A percentile compares a stretch with the other conserved stretches of the same genome.
Evolutionary conservation across 1,139 yeast genomes (phyloP).

Genomic region (Scheffersomyces insectosa): DNA sequence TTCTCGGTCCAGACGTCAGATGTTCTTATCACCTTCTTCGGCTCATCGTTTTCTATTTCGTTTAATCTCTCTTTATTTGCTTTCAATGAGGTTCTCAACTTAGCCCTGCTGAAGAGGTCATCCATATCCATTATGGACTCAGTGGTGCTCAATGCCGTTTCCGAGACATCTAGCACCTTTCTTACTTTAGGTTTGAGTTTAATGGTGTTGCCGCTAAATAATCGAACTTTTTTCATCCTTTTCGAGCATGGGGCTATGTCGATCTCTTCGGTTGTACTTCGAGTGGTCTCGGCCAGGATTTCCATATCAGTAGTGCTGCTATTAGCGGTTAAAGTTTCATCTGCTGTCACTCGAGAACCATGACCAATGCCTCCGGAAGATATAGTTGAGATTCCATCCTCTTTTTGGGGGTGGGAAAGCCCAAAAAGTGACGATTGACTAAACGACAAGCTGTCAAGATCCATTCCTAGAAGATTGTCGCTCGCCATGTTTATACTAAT

Average conservation of each 20-base stretch:
- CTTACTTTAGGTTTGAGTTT: conserved; percentile 16
- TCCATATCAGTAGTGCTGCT: background rate
- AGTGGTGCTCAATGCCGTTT: background rate
- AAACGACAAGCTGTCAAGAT: conserved; percentile 7
- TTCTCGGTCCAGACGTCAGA: conserved; percentile 69
- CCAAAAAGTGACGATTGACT: conserved; percentile 14
- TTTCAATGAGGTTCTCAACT: conserved; percentile 23
- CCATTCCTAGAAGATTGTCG: too few relatives aligned
- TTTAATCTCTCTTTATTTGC: conserved; percentile 15
- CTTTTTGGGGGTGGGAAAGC: background rate
- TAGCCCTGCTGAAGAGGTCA: conserved; percentile 28
- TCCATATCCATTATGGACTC: conserved; percentile 30
- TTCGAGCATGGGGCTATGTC: conserved; percentile 7
- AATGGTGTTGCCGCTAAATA: conserved; percentile 26
- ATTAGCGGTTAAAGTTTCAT: background rate
- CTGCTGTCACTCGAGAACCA: too few relatives aligned
- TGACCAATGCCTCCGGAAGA: too few relatives aligned
- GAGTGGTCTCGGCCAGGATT: background rate
- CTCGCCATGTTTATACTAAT: too few relatives aligned
- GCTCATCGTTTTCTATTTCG: conserved; percentile 2
- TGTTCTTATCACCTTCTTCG: background rate
- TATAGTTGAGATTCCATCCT: too few relatives aligned
- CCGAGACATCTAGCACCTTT: background rate
- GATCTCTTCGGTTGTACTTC: background rate
- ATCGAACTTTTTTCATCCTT: conserved; percentile 19